Base-by-base conservation (phyloP, 2,329 filamentous ascomycete genomes). In the Penicillium sp. region DNA sequence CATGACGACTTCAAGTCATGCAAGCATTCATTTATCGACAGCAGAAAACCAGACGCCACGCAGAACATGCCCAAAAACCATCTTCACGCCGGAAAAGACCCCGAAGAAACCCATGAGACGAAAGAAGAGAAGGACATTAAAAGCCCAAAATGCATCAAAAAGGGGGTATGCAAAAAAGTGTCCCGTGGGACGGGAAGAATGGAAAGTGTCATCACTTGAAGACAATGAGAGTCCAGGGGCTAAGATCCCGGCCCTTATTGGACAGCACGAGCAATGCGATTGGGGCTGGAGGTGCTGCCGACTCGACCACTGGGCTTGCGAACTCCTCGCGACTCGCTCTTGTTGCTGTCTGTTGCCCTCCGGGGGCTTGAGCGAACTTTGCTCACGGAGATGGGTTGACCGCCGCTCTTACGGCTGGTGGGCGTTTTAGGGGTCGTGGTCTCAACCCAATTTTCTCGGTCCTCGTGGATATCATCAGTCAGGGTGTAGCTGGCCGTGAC, bases 401-500 rank as follows among this genome's bases (percentile, higher is more conserved):
- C 74, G 30, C 75, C 72, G 33, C 82, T 82, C 61, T 84, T 81
- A 30, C 76, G 73, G 43, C 74, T 70, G 6, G 74, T 73, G 62
- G 88, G 87, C 38, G 80, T 79, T 54, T 84, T 82, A 1, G 71
- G 70, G 20, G 58, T 51, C 35, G 61, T 58, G 53, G 68, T 40
- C 47, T 70, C 77, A 62, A 64, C 71, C 85, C 84, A 68, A 62
- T 90, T 90, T 67, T 90, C 87, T 10, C 82, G 81, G 60, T 90
- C 87, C 54, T 87, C 82, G 18, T 75, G 71, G 22, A 74, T 69
- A 33, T 88, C 86, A 63, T 88, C 84, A 50, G 86, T 80, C 22
- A 81, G 72, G 31, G 79, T 78, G 63, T 85, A 85, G 52, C 83
- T 85, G 2, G 87, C 86, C 0, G 87, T 88, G 11, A 88, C 86